A percentile compares a stretch with the other conserved stretches of the same genome.
phyloP scores from a whole-genome alignment of 1,284 basidiomycete species.

The Melampsora larici-populina region DNA sequence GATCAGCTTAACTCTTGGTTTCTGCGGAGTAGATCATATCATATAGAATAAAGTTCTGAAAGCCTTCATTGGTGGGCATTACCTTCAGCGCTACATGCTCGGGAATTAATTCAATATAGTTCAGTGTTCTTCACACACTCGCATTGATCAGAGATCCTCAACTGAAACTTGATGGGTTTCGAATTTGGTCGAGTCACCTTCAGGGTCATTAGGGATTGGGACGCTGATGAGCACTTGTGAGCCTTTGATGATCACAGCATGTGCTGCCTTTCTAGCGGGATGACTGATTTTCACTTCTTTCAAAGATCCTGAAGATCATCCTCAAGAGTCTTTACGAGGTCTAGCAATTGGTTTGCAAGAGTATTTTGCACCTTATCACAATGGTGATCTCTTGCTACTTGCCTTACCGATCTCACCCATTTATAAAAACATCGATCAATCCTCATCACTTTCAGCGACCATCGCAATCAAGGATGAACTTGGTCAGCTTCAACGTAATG shows the following conservation, averaged over 20 bases:
- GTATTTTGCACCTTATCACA: slow-evolving; percentile 41
- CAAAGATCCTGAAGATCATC: slow-evolving; percentile 7
- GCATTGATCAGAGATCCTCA: neutral
- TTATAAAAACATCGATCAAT: slow-evolving; percentile 23
- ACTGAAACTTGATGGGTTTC: neutral
- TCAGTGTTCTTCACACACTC: neutral
- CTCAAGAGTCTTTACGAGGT: slow-evolving; percentile 1
- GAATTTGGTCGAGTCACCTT: neutral
- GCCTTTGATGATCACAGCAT: neutral
- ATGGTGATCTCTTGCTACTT: slow-evolving; percentile 35
- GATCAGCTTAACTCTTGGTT: neutral
- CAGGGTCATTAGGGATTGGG: slow-evolving; percentile 39
- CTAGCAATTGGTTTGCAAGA: slow-evolving; percentile 25
- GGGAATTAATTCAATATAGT: slow-evolving; percentile 41
- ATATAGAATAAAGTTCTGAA: neutral
- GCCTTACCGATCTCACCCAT: slow-evolving; percentile 32
- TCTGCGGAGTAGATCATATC: neutral
- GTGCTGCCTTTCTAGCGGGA: neutral
- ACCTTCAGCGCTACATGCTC: slow-evolving; percentile 23
- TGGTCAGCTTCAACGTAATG: slow-evolving; percentile 12
- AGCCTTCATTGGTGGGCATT: neutral
- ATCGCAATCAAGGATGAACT: slow-evolving; percentile 40
- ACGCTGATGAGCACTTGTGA: slow-evolving; percentile 33
- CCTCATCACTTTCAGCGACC: slow-evolving; percentile 1
- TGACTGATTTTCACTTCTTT: neutral